A percentile compares a stretch with the other conserved stretches of the same genome.
Conservation (phyloP, 345 rosid genomes). For the Populus tremula region DNA sequence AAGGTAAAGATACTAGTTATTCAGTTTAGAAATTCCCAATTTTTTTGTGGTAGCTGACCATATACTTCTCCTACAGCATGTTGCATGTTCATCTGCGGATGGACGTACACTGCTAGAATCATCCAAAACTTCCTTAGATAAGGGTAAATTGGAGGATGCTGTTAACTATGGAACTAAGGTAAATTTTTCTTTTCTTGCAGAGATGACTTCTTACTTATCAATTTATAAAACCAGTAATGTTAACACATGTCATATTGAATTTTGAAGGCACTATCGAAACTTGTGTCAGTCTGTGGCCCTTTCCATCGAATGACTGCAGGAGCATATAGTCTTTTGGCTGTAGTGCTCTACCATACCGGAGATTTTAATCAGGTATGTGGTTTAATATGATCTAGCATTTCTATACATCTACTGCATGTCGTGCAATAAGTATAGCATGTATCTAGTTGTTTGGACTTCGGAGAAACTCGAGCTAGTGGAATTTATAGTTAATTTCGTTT, state of each 20-base stretch:
- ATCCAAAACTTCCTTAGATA: slow-evolving; percentile 34
- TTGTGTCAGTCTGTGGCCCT: slow-evolving; percentile 38
- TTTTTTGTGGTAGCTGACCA: slow-evolving; percentile 4
- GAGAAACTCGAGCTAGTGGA: background rate
- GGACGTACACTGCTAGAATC: slow-evolving; percentile 35
- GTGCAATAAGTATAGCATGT: background rate
- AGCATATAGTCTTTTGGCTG: slow-evolving; percentile 38
- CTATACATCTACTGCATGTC: background rate
- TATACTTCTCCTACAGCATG: slow-evolving; percentile 32
- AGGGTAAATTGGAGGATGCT: slow-evolving; percentile 40
- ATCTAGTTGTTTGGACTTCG: background rate
- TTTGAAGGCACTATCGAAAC: slow-evolving; percentile 35
- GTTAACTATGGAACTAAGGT: slow-evolving; percentile 36
- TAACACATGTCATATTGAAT: slow-evolving; percentile 26
- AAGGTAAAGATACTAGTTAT: slow-evolving; percentile 17
- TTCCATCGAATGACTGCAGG: slow-evolving; percentile 40
- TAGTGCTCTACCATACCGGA: slow-evolving; percentile 36
- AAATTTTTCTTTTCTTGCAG: slow-evolving; percentile 2
- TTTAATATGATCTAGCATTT: slow-evolving; percentile 15
- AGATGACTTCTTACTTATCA: slow-evolving; percentile 3
- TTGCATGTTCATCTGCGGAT: slow-evolving; percentile 39
- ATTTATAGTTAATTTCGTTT: background rate
- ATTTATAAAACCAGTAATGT: background rate
- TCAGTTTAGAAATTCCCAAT: background rate
- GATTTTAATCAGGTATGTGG: slow-evolving; percentile 52